These are phyloP conservation scores for Alternaria incomplexa DNA, from an alignment of 2,329 filamentous ascomycete species.

Conservation along the genomic window DNA sequence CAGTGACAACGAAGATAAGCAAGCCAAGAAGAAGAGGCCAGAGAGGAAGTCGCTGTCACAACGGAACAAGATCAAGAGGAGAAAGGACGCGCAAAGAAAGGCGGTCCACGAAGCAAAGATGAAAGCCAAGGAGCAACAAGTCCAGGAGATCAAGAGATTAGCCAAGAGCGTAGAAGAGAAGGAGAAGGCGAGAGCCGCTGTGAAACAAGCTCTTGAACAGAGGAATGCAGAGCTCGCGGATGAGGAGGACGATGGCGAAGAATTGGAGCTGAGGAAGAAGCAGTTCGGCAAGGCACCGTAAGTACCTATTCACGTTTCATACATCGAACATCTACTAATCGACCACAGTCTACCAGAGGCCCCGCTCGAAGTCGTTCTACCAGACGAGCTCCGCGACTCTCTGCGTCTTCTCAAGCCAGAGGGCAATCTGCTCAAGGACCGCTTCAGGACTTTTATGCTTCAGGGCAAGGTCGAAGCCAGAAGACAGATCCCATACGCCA, in stretches of 20 bases:
- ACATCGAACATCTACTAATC: slow-evolving; percentile 13
- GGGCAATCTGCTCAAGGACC: slow-evolving; percentile 91
- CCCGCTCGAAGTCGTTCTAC: slow-evolving; percentile 56
- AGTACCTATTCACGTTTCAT: slow-evolving; percentile 17
- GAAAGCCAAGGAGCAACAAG: slow-evolving; percentile 75
- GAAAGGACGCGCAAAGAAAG: slow-evolving; percentile 83
- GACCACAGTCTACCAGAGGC: slow-evolving; percentile 71
- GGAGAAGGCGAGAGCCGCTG: slow-evolving; percentile 54
- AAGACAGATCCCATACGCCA: slow-evolving; percentile 77
- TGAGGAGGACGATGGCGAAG: slow-evolving; percentile 46
- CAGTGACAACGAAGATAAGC: slow-evolving; percentile 58
- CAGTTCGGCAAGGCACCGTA: slow-evolving; percentile 71
- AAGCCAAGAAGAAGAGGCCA: slow-evolving; percentile 74
- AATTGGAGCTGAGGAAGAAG: slow-evolving; percentile 66
- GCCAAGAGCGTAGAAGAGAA: slow-evolving; percentile 67
- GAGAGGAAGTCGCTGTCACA: slow-evolving; percentile 86
- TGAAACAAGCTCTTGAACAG: slow-evolving; percentile 31
- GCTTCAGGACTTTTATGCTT: slow-evolving; percentile 87
- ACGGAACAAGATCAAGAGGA: slow-evolving; percentile 84
- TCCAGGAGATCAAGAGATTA: slow-evolving; percentile 73
- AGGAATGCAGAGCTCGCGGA: slow-evolving; percentile 32
- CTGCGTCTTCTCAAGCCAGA: slow-evolving; percentile 74
- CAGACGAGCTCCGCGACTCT: slow-evolving; percentile 59
- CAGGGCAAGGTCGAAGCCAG: slow-evolving; percentile 88
- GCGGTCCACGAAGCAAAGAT: slow-evolving; percentile 77